Conservation (phyloP, 1,139 yeast genomes). For the Yamadazyma friedrichii region DNA sequence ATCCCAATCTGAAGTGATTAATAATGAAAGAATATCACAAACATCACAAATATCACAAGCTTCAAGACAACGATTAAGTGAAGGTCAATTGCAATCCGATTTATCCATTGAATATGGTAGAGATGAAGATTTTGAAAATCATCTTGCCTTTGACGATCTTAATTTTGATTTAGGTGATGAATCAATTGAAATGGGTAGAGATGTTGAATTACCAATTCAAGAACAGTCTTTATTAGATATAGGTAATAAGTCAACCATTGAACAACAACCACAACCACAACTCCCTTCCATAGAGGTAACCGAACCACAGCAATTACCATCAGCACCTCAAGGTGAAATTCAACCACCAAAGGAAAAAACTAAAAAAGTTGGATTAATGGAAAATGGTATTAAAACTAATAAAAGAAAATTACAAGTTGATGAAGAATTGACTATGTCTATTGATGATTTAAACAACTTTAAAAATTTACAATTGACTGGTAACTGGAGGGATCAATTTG, state of each 20-base stretch:
- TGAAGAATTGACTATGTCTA: slow-evolving; percentile 30
- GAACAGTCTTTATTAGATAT: slow-evolving; percentile 33
- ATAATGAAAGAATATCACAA: slow-evolving; percentile 31
- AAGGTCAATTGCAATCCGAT: not conserved
- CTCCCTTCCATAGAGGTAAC: slow-evolving; percentile 7
- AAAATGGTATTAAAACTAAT: slow-evolving; percentile 39
- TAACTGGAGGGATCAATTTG: slow-evolving; percentile 17
- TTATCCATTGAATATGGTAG: slow-evolving; percentile 62
- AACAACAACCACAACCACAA: slow-evolving; percentile 8
- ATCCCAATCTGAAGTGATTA: slow-evolving; percentile 46
- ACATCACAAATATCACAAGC: no score
- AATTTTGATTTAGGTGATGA: slow-evolving; percentile 31
- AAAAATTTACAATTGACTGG: slow-evolving; percentile 26
- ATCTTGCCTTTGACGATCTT: slow-evolving; percentile 37
- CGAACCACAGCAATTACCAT: slow-evolving; percentile 12
- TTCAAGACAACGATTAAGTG: not conserved
- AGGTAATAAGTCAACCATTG: slow-evolving; percentile 21
- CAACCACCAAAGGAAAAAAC: slow-evolving; percentile 19
- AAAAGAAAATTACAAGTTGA: slow-evolving; percentile 42
- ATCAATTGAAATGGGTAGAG: slow-evolving; percentile 52
- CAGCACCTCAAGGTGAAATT: slow-evolving; percentile 2
- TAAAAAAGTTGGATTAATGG: slow-evolving; percentile 34
- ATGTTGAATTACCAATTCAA: slow-evolving; percentile 26
- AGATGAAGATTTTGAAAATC: slow-evolving; percentile 18
- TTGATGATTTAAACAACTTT: slow-evolving; percentile 31